Percentiles rank a stretch among this genome's conserved stretches.
Evolutionary conservation across 1,284 basidiomycete genomes (phyloP).

Genomic region (Butyriboletus appendiculatus): DNA sequence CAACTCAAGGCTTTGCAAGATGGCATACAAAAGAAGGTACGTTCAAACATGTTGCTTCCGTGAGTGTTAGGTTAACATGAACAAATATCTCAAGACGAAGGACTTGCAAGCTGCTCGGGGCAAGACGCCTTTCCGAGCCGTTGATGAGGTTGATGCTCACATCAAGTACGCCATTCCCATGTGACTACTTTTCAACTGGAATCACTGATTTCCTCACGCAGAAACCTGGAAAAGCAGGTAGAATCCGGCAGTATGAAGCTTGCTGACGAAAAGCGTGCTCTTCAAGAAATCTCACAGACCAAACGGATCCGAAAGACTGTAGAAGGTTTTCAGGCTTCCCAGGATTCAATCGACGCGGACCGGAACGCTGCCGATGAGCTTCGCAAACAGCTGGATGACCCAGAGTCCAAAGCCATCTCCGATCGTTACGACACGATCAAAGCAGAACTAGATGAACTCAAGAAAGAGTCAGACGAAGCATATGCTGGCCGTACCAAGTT

Average conservation of each 20-base stretch:
- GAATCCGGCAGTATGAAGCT: slow-evolving; percentile 93
- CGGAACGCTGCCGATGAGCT: slow-evolving; percentile 79
- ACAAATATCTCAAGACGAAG: slow-evolving; percentile 62
- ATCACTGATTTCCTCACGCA: slow-evolving; percentile 35
- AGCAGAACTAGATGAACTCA: slow-evolving; percentile 84
- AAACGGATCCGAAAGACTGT: slow-evolving; percentile 73
- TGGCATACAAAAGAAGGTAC: slow-evolving; percentile 79
- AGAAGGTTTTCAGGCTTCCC: slow-evolving; percentile 79
- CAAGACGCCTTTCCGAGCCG: slow-evolving; percentile 85
- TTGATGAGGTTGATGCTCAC: slow-evolving; percentile 87
- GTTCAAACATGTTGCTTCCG: slow-evolving; percentile 12
- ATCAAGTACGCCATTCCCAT: slow-evolving; percentile 62
- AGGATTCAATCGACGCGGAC: slow-evolving; percentile 83
- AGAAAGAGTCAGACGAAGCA: slow-evolving; percentile 85
- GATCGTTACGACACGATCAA: slow-evolving; percentile 86
- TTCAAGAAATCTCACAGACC: slow-evolving; percentile 81
- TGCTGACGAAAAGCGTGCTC: slow-evolving; percentile 94
- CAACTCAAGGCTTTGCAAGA: slow-evolving; percentile 87
- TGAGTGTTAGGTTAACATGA: slow-evolving; percentile 1
- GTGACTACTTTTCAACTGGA: not conserved
- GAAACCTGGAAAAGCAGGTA: slow-evolving; percentile 84
- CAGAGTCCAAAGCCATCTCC: slow-evolving; percentile 81
- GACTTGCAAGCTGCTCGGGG: slow-evolving; percentile 83
- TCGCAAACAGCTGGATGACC: slow-evolving; percentile 87
- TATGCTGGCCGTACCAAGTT: slow-evolving; percentile 84